A percentile compares a stretch with the other conserved stretches of the same genome.
Conservation (phyloP, 2,329 filamentous ascomycete species). For the Nemania sp. region DNA sequence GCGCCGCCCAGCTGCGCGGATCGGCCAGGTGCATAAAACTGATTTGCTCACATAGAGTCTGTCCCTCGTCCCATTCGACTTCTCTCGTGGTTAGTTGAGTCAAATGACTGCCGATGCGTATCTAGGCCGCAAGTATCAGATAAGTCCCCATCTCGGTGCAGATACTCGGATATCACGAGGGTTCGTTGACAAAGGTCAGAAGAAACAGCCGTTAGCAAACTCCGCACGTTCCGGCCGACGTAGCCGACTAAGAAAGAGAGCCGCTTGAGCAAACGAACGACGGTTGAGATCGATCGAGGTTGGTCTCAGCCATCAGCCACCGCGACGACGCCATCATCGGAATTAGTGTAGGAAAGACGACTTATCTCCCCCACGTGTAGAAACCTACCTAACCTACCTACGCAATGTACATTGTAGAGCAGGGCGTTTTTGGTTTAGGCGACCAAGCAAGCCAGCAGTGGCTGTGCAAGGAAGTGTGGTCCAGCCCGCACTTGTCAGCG, state of each 20-base stretch:
- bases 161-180: constrained; percentile 3
- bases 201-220: background rate
- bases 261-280: background rate
- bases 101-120: constrained; percentile 2
- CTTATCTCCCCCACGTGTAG: too few relatives aligned
- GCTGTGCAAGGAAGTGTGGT: constrained; percentile 9
- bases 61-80: background rate
- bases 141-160: constrained; percentile 3
- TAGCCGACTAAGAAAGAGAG: background rate
- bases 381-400: too few relatives aligned
- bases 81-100: constrained; percentile 7
- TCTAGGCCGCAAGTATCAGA: background rate
- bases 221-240: background rate
- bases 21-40: constrained; percentile 11
- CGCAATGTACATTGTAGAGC: background rate
- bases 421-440: background rate
- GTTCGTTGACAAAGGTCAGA: background rate
- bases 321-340: constrained; percentile 5
- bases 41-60: too few relatives aligned
- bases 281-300: background rate
- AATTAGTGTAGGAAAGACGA: background rate
- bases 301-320: background rate
- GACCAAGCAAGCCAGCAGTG: constrained; percentile 1
- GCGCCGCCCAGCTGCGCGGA: constrained; percentile 10
- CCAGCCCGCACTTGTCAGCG: constrained; percentile 3